phyloP scores from a whole-genome alignment of 2,329 filamentous ascomycete genomes.

The Exophiala xenobiotica region DNA sequence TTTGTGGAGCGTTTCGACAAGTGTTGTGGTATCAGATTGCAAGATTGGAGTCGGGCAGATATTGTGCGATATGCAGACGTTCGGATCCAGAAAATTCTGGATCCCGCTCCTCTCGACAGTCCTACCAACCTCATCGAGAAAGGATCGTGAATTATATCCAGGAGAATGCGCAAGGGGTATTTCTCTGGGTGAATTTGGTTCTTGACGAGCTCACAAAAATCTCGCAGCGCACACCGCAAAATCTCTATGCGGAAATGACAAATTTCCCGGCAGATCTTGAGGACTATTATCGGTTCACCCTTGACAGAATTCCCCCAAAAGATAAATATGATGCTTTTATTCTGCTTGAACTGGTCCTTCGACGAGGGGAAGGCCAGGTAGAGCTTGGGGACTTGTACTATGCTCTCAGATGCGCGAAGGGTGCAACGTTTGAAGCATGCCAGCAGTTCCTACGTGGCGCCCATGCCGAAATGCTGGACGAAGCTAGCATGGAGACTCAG shows the following conservation, averaged over 20 bases:
- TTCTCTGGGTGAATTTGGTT: slow-evolving; percentile 4
- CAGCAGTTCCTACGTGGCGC: neutral
- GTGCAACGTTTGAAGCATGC: neutral
- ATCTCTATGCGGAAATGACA: neutral
- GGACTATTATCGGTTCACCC: neutral
- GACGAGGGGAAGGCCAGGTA: neutral
- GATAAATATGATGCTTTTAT: neutral
- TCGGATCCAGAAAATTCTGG: neutral
- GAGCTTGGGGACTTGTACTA: neutral
- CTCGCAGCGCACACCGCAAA: neutral
- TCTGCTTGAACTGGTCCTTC: slow-evolving; percentile 3
- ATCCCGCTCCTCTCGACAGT: neutral
- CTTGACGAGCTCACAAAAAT: neutral
- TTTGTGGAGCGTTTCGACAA: neutral
- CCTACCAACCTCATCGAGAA: neutral
- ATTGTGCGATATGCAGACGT: neutral
- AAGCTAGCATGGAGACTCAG: neutral
- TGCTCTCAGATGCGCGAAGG: neutral
- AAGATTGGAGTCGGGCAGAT: neutral
- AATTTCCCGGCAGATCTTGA: slow-evolving; percentile 1
- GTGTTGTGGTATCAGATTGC: neutral
- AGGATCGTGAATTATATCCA: neutral
- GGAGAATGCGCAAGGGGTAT: neutral
- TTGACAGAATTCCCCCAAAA: neutral
- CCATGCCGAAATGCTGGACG: neutral